Percentiles rank a stretch among this genome's conserved stretches.
These are phyloP conservation scores for Globisporangium ultimum DNA, from an alignment of 352 stramenopile species.

Conservation along the genomic window DNA sequence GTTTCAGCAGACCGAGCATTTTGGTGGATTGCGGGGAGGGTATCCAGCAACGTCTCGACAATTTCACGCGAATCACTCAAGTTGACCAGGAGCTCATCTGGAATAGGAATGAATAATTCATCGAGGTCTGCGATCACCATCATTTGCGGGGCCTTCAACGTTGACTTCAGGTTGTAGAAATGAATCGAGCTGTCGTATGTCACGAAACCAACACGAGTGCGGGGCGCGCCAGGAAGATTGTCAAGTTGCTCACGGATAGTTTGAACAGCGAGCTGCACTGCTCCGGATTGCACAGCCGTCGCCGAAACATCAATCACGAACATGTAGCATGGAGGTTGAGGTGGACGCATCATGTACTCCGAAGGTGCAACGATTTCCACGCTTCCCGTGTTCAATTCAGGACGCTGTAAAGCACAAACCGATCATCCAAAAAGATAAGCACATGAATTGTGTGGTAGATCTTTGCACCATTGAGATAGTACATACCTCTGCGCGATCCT, in stretches of 20 bases:
- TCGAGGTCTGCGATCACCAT: slow-evolving; percentile 88
- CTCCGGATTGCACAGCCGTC: slow-evolving; percentile 61
- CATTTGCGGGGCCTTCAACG: slow-evolving; percentile 84
- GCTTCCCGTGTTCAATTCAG: slow-evolving; percentile 69
- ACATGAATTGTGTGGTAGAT: no score
- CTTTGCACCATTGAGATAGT: slow-evolving; percentile 75
- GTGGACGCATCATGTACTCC: slow-evolving; percentile 90
- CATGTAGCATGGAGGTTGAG: slow-evolving; percentile 83
- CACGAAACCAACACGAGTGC: slow-evolving; percentile 83
- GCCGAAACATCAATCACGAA: slow-evolving; percentile 90
- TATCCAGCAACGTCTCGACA: slow-evolving; percentile 95
- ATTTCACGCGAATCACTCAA: slow-evolving; percentile 92
- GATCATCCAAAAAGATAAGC: slow-evolving; percentile 1
- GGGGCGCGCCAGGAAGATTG: slow-evolving; percentile 62
- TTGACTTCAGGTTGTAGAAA: slow-evolving; percentile 90
- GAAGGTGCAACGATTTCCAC: slow-evolving; percentile 85
- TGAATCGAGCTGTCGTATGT: slow-evolving; percentile 85
- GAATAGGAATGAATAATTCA: slow-evolving; percentile 89
- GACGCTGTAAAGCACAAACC: slow-evolving; percentile 29
- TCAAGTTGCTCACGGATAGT: slow-evolving; percentile 84
- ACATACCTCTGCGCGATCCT: slow-evolving; percentile 92
- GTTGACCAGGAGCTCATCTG: slow-evolving; percentile 98
- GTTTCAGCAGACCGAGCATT: slow-evolving; percentile 77
- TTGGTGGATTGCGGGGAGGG: slow-evolving; percentile 89
- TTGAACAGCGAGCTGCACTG: slow-evolving; percentile 62